A percentile compares a stretch with the other conserved stretches of the same genome.
phyloP scores from a whole-genome alignment of 1,284 basidiomycete species.

The Sanghuangporus weigelae region DNA sequence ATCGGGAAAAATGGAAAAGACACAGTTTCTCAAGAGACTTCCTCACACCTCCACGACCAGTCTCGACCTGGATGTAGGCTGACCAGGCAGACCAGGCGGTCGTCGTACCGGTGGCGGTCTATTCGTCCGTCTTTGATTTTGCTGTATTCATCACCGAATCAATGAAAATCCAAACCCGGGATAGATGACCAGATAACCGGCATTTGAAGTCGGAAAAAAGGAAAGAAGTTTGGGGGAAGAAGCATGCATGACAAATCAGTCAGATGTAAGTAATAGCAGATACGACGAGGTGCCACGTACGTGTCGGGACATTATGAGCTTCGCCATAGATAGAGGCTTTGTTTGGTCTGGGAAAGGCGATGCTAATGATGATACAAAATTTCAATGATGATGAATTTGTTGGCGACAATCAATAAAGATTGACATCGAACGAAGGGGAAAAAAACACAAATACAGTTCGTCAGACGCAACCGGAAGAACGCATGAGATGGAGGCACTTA shows the following conservation, averaged over 20 bases:
- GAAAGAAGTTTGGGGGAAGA: neutral
- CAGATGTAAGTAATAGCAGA: neutral
- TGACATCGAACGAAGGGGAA: neutral
- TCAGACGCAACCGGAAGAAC: neutral
- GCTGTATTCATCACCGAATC: neutral
- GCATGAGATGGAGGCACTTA: constrained; percentile 12
- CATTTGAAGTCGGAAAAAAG: neutral
- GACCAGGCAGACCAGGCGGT: constrained; percentile 11
- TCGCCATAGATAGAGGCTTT: constrained; percentile 32
- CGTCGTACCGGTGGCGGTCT: constrained; percentile 1
- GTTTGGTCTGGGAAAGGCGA: constrained; percentile 24
- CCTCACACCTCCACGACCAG: constrained; percentile 11
- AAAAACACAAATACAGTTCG: neutral
- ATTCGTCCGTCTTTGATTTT: constrained; percentile 6
- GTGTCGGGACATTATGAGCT: constrained; percentile 33
- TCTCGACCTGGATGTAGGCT: constrained; percentile 10
- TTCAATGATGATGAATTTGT: neutral
- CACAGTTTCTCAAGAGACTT: neutral
- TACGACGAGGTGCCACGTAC: constrained; percentile 22
- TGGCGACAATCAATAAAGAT: neutral
- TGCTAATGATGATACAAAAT: constrained; percentile 15
- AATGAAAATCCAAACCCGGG: neutral
- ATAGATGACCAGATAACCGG: neutral
- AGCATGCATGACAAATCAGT: neutral
- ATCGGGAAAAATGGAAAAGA: neutral